A percentile compares a stretch with the other conserved stretches of the same genome.
phyloP scores from a whole-genome alignment of 106 monocot genomes.

The Dendrobium huoshanense region DNA sequence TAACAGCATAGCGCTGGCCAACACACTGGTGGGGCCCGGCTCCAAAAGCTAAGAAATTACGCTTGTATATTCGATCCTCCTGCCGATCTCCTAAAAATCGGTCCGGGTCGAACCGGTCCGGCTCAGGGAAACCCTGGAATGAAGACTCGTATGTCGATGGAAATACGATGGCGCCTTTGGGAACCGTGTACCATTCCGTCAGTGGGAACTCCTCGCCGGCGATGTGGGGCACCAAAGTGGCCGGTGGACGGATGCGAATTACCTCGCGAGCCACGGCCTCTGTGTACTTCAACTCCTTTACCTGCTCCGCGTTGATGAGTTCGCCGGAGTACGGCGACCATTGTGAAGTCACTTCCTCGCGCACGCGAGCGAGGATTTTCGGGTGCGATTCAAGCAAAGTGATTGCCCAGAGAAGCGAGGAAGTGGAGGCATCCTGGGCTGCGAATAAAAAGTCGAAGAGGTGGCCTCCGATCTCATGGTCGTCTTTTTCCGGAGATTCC shows the following conservation, averaged over 20 bases:
- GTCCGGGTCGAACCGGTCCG: slow-evolving; percentile 85
- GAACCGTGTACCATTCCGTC: slow-evolving; percentile 77
- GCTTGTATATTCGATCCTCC: slow-evolving; percentile 67
- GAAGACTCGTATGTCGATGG: slow-evolving; percentile 73
- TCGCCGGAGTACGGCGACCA: slow-evolving; percentile 57
- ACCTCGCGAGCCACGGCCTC: slow-evolving; percentile 78
- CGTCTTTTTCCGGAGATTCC: slow-evolving; percentile 33
- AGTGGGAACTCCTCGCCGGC: slow-evolving; percentile 57
- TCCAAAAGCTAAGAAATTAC: slow-evolving; percentile 80
- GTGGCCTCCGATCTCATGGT: slow-evolving; percentile 61
- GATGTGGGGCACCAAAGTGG: slow-evolving; percentile 93
- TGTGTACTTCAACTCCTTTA: slow-evolving; percentile 63
- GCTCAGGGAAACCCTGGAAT: slow-evolving; percentile 85
- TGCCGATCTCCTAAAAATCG: slow-evolving; percentile 59
- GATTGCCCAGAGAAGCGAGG: slow-evolving; percentile 88
- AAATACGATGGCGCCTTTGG: slow-evolving; percentile 91
- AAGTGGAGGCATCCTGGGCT: slow-evolving; percentile 91
- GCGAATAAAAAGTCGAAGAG: slow-evolving; percentile 97
- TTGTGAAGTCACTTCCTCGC: slow-evolving; percentile 50
- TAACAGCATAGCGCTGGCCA: slow-evolving; percentile 87
- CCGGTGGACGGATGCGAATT: slow-evolving; percentile 71
- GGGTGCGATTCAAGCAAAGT: slow-evolving; percentile 82
- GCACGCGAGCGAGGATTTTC: slow-evolving; percentile 50
- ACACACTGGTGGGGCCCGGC: slow-evolving; percentile 93
- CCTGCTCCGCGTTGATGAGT: slow-evolving; percentile 49